Conservation (phyloP, 768 basidiomycete species). For the Termitomyces sp. region DNA sequence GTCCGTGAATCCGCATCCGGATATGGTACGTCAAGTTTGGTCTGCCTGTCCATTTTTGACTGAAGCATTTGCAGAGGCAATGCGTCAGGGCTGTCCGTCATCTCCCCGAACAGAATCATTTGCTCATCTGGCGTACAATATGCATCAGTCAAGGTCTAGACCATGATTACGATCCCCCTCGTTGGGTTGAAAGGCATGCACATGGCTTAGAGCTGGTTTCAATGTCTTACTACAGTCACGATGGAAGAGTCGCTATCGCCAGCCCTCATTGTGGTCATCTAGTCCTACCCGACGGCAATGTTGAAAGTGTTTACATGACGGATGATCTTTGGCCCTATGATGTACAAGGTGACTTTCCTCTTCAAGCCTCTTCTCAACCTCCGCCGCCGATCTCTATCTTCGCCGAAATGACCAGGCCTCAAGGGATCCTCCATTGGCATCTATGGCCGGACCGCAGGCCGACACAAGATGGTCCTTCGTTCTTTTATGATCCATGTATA, state of each 20-base stretch:
- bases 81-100: conserved; percentile 47
- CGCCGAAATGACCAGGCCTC: conserved; percentile 23
- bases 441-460: conserved; percentile 23
- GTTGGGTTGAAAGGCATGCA: background rate
- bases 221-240: background rate
- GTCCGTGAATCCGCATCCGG: background rate
- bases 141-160: too few relatives aligned
- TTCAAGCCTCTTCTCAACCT: conserved; percentile 20
- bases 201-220: background rate
- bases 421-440: conserved; percentile 28
- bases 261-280: background rate
- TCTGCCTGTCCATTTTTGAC: background rate
- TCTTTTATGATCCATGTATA: conserved; percentile 20
- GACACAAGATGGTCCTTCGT: conserved; percentile 19
- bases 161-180: background rate
- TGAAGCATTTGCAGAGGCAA: conserved; percentile 29
- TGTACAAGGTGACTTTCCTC: conserved; percentile 23
- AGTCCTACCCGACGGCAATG: background rate
- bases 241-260: background rate
- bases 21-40: background rate
- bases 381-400: conserved; percentile 39
- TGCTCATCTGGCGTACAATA: conserved; percentile 47
- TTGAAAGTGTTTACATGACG: conserved; percentile 31
- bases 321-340: conserved; percentile 30
- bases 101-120: conserved; percentile 44